Evolutionary conservation across 208 protist species (phyloP).

Genomic region (Wallacemonas rigidus): DNA sequence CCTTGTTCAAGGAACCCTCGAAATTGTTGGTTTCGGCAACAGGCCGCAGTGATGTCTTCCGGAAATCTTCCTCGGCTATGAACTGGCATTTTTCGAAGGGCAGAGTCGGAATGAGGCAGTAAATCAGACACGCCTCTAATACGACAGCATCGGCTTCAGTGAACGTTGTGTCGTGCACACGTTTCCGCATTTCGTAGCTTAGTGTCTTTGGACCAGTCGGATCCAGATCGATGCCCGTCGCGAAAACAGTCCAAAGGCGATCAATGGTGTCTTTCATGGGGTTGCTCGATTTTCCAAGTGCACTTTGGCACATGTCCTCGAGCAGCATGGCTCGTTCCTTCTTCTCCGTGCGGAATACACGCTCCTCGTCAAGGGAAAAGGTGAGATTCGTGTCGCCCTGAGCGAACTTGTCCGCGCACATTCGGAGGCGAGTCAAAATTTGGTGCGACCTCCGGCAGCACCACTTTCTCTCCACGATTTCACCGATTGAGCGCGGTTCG

Average conservation of each 20-base stretch:
- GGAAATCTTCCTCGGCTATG: constrained; percentile 45
- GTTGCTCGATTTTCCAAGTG: constrained; percentile 34
- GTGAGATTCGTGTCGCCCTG: constrained; percentile 36
- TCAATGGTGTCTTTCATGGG: constrained; percentile 58
- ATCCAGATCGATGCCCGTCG: constrained; percentile 59
- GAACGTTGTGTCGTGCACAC: constrained; percentile 58
- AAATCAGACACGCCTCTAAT: constrained; percentile 53
- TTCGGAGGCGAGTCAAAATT: constrained; percentile 54
- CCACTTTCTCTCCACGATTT: constrained; percentile 69
- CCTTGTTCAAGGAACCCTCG: constrained; percentile 20
- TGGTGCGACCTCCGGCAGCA: constrained; percentile 64
- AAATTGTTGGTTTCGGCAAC: constrained; percentile 14
- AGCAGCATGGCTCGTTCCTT: constrained; percentile 56
- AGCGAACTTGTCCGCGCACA: constrained; percentile 64
- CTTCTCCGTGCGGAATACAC: constrained; percentile 38
- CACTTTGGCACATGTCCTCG: constrained; percentile 33
- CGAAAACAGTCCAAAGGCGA: constrained; percentile 69
- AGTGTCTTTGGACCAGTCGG: constrained; percentile 41
- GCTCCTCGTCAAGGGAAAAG: constrained; percentile 56
- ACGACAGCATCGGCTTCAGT: constrained; percentile 44
- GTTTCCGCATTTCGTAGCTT: constrained; percentile 65
- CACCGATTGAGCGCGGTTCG: constrained; percentile 46
- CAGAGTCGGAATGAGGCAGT: constrained; percentile 59
- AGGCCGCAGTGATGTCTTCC: constrained; percentile 16
- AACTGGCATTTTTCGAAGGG: constrained; percentile 50